Conservation (phyloP, 441 rosid genomes). For the Erysimum cheiri region DNA sequence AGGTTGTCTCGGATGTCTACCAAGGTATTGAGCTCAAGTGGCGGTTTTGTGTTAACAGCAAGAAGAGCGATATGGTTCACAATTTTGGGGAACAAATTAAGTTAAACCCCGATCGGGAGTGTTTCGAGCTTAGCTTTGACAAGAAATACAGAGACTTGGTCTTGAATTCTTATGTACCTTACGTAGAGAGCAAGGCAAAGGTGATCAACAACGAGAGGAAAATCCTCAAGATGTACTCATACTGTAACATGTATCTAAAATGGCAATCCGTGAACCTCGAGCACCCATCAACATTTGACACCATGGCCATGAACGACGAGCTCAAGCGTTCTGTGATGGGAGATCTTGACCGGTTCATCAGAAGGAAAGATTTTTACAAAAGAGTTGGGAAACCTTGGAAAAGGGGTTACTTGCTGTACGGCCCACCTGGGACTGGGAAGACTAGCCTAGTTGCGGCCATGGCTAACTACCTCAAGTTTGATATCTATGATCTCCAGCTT, state of each 20-base stretch:
- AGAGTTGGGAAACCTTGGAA: conserved; percentile 72
- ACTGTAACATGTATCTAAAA: background rate
- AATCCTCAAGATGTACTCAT: conserved; percentile 45
- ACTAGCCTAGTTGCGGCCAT: conserved; percentile 59
- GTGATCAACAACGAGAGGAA: conserved; percentile 30
- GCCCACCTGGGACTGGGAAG: conserved; percentile 64
- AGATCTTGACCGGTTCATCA: conserved; percentile 59
- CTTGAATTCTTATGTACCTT: conserved; percentile 48
- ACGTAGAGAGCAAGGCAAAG: conserved; percentile 38
- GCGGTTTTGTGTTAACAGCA: conserved; percentile 29
- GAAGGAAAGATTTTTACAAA: conserved; percentile 55
- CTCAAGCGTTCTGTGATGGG: conserved; percentile 45
- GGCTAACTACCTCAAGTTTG: conserved; percentile 58
- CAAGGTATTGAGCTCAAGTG: conserved; percentile 49
- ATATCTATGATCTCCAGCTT: conserved; percentile 52
- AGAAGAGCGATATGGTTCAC: background rate
- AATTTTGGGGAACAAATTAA: background rate
- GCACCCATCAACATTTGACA: conserved; percentile 66
- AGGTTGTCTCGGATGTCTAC: conserved; percentile 45
- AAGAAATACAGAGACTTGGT: conserved; percentile 47
- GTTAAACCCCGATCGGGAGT: background rate
- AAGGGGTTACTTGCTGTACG: conserved; percentile 58
- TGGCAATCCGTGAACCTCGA: conserved; percentile 55
- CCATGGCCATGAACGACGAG: conserved; percentile 59
- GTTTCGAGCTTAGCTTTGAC: conserved; percentile 51